Conservation (phyloP, 129 eudicot genomes). For the Helichrysum umbraculigerum region DNA sequence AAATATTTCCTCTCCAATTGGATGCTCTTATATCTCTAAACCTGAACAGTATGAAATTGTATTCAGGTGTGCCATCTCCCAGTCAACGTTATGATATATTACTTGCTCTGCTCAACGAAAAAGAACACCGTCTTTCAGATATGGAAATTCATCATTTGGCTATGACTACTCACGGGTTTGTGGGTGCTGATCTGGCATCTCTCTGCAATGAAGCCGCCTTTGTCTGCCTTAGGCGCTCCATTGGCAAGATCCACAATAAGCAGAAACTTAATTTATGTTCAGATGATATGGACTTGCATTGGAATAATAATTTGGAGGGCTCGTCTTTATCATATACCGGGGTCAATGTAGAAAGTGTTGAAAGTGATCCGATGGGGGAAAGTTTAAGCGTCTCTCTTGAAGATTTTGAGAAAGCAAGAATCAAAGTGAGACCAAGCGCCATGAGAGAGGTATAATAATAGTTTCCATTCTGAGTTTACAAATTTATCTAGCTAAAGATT, state of each 20-base stretch:
- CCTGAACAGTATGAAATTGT: neutral
- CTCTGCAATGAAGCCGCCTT: slow-evolving; percentile 85
- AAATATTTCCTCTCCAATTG: neutral
- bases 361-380: slow-evolving; percentile 16
- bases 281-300: slow-evolving; percentile 25
- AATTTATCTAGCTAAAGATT: neutral
- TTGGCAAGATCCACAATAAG: slow-evolving; percentile 18
- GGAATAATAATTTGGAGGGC: slow-evolving; percentile 42
- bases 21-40: neutral
- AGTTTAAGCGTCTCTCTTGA: slow-evolving; percentile 53
- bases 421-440: slow-evolving; percentile 89
- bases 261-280: slow-evolving; percentile 13
- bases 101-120: slow-evolving; percentile 51
- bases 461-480: neutral
- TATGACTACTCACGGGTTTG: slow-evolving; percentile 83
- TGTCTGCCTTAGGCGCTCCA: slow-evolving; percentile 60
- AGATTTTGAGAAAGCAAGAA: slow-evolving; percentile 83
- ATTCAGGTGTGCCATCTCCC: slow-evolving; percentile 93
- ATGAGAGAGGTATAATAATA: slow-evolving; percentile 88
- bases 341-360: slow-evolving; percentile 18
- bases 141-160: slow-evolving; percentile 65
- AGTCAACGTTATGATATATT: slow-evolving; percentile 72
- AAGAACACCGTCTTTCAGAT: slow-evolving; percentile 59
- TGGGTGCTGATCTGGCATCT: slow-evolving; percentile 90
- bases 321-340: slow-evolving; percentile 38